Base-by-base conservation (phyloP, 2,329 filamentous ascomycete genomes). In the Aureobasidium lini region DNA sequence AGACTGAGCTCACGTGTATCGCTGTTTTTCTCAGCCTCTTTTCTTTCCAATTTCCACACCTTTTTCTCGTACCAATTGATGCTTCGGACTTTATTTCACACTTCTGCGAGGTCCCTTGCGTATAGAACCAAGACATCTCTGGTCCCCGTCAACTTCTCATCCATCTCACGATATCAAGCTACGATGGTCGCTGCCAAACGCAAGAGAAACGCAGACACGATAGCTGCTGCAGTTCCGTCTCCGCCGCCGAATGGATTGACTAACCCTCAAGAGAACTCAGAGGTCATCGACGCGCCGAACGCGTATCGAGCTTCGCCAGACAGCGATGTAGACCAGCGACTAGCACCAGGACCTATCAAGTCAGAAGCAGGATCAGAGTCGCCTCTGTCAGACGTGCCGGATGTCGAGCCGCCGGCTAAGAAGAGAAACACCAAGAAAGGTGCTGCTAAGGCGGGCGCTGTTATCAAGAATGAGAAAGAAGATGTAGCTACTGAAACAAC, bases 261-360 rank as follows among this genome's bases (percentile, higher is more conserved):
- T 10, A 70, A 73, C 63, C 71, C 72, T 49, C 65, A 71, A 40
- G 48, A 62, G 56, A 77, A 75, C 57, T 65, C 66, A 37, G 73
- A 77, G 15, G 67, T 78, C 16, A 58, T 77, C 9, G 75, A 78
- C 62, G 74, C 73, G 4, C 68, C 72, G 4, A 67, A 70, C 61
- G 75, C 76, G 11, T 64, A 73, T 42, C 69, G 74, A 43, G 75
- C 76, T 40, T 78, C 76, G 52, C 76, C 76, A 15, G 75, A 78
- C 61, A 69, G 70, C 61, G 72, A 68, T 31, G 65, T 71, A 11
- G 68, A 71, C 34, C 63, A 65, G 48, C 63, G 66, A 1, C 64
- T 72, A 36, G 65, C 66, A 2, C 68, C 70, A 57, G 65, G 62
- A 1, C 52, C 48, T 4, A 56, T 68, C n/a, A 66, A 68, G 42